Conservation (phyloP, 176 grass and related monocot species). For the Avena eriantha region DNA sequence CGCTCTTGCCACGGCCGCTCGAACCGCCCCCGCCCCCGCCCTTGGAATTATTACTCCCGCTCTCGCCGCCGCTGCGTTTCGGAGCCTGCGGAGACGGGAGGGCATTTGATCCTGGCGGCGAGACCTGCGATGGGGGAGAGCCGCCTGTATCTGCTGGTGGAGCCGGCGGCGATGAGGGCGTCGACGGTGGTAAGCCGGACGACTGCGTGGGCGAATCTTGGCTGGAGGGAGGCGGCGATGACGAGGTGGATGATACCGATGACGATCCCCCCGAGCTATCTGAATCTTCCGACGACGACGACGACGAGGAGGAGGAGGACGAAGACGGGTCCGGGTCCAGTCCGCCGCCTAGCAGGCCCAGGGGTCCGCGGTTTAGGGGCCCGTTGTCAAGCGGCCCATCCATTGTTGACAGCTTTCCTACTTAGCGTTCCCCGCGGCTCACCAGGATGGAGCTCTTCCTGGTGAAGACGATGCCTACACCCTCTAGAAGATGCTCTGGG, state of each 20-base stretch:
- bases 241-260: constrained; percentile 10
- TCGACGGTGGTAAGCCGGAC: background rate
- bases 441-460: constrained; percentile 44
- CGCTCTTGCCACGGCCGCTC: constrained; percentile 29
- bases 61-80: constrained; percentile 31
- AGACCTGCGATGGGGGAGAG: background rate
- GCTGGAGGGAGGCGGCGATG: constrained; percentile 8
- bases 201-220: constrained; percentile 38
- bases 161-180: constrained; percentile 24
- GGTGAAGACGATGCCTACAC: constrained; percentile 48
- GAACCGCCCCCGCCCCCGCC: constrained; percentile 18
- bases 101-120: constrained; percentile 18
- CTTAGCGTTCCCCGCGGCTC: background rate
- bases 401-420: constrained; percentile 24
- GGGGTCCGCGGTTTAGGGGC: background rate
- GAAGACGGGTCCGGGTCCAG: background rate
- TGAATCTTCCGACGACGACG: background rate
- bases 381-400: constrained; percentile 20
- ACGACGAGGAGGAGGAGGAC: background rate
- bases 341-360: constrained; percentile 18
- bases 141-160: background rate
- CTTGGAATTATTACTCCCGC: background rate
- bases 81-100: constrained; percentile 22
- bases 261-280: constrained; percentile 20
- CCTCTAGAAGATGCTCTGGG: constrained; percentile 32